Evolutionary conservation across 192 early-diverging fungal genomes (phyloP).

Genomic region (Backusella tuberculispora): DNA sequence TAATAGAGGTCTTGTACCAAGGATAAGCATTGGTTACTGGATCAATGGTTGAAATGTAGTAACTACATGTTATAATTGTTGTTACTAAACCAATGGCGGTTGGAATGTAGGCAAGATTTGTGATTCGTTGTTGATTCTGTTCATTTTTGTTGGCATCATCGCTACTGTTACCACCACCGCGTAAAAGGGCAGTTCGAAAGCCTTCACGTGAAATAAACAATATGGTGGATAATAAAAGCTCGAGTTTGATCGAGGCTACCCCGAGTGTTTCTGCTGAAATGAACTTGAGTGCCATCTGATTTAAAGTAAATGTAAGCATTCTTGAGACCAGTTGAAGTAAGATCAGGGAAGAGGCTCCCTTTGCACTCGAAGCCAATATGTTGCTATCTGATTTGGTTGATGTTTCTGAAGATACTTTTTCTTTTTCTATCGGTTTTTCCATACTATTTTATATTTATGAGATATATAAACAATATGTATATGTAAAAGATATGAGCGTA

Average conservation of each 20-base stretch:
- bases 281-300: slow-evolving; percentile 76
- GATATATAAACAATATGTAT: background rate
- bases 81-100: slow-evolving; percentile 65
- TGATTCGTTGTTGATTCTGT: slow-evolving; percentile 55
- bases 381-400: background rate
- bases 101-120: slow-evolving; percentile 78
- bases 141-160: slow-evolving; percentile 1
- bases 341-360: slow-evolving; percentile 76
- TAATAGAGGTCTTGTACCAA: slow-evolving; percentile 57
- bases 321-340: slow-evolving; percentile 76
- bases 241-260: slow-evolving; percentile 79
- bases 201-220: slow-evolving; percentile 90
- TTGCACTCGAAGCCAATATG: slow-evolving; percentile 61
- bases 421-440: background rate
- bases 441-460: background rate
- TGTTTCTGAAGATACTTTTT: background rate
- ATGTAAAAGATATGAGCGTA: background rate
- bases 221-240: slow-evolving; percentile 87
- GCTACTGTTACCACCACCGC: slow-evolving; percentile 43
- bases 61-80: slow-evolving; percentile 53
- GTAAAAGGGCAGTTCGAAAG: slow-evolving; percentile 72
- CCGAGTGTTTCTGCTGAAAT: slow-evolving; percentile 78
- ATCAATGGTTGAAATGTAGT: slow-evolving; percentile 49
- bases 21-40: slow-evolving; percentile 37
- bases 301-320: slow-evolving; percentile 80